These are phyloP conservation scores for Erysiphe pulchra DNA, from an alignment of 2,329 filamentous ascomycete species.

Conservation along the genomic window DNA sequence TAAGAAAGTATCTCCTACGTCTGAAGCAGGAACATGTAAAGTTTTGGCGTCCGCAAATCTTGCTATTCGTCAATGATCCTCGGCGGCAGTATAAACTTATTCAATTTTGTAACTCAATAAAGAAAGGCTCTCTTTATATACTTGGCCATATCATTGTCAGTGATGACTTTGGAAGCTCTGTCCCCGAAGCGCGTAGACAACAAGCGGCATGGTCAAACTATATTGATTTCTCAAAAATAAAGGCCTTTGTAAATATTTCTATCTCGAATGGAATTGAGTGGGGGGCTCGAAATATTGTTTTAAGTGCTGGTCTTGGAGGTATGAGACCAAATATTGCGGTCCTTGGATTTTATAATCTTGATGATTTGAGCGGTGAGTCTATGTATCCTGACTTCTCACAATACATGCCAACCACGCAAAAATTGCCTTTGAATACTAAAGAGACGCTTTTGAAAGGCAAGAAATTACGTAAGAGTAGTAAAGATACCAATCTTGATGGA, in stretches of 20 bases:
- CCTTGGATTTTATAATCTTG: constrained; percentile 55
- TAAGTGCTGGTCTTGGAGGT: constrained; percentile 59
- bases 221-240: constrained; percentile 66
- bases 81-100: constrained; percentile 63
- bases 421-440: neutral
- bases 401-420: constrained; percentile 14
- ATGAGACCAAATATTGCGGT: constrained; percentile 80
- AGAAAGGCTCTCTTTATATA: constrained; percentile 63
- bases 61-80: constrained; percentile 61
- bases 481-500: constrained; percentile 28
- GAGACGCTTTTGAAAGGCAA: constrained; percentile 3
- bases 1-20: constrained; percentile 66
- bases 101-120: constrained; percentile 75
- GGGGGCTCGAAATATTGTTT: constrained; percentile 60
- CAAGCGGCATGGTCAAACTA: constrained; percentile 61
- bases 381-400: constrained; percentile 30
- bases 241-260: constrained; percentile 69
- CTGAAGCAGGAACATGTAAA: constrained; percentile 74
- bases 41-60: constrained; percentile 75
- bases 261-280: constrained; percentile 65
- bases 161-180: constrained; percentile 51
- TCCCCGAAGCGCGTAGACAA: constrained; percentile 58
- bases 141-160: constrained; percentile 74
- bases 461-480: constrained; percentile 26
- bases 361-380: constrained; percentile 39